These are phyloP conservation scores for Persicaria tinctoria DNA, from an alignment of 148 eudicot species.

Conservation along the genomic window DNA sequence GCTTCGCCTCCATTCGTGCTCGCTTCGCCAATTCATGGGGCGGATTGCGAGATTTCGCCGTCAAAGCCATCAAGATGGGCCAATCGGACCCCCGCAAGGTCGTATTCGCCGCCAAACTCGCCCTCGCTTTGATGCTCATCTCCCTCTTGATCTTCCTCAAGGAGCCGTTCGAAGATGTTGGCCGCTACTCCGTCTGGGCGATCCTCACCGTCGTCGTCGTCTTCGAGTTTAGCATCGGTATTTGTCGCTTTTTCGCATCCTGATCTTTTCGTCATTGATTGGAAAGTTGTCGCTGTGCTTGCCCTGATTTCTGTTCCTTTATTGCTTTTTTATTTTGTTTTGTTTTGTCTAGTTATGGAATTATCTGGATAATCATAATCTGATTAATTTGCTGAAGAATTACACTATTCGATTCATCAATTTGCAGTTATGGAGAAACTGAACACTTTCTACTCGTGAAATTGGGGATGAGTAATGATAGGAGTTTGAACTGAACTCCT, in stretches of 20 bases:
- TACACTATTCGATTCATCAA: not conserved
- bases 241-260: not conserved
- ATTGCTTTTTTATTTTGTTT: not conserved
- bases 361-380: not conserved
- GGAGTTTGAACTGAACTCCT: too few relatives aligned
- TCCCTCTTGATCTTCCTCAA: conserved; percentile 65
- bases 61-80: conserved; percentile 54
- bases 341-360: not conserved
- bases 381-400: not conserved
- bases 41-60: conserved; percentile 17
- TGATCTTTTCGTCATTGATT: not conserved
- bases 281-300: not conserved
- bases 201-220: conserved; percentile 90
- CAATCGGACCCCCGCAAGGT: conserved; percentile 69
- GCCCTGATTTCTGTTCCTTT: not conserved
- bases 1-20: not conserved
- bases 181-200: conserved; percentile 79
- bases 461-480: too few relatives aligned
- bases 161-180: conserved; percentile 53
- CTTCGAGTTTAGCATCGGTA: conserved; percentile 93
- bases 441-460: too few relatives aligned
- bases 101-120: conserved; percentile 70
- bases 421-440: too few relatives aligned
- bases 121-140: conserved; percentile 57
- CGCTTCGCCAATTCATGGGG: conserved; percentile 19